phyloP scores from a whole-genome alignment of 257 asterid species.

The Capsicum baccatum region DNA sequence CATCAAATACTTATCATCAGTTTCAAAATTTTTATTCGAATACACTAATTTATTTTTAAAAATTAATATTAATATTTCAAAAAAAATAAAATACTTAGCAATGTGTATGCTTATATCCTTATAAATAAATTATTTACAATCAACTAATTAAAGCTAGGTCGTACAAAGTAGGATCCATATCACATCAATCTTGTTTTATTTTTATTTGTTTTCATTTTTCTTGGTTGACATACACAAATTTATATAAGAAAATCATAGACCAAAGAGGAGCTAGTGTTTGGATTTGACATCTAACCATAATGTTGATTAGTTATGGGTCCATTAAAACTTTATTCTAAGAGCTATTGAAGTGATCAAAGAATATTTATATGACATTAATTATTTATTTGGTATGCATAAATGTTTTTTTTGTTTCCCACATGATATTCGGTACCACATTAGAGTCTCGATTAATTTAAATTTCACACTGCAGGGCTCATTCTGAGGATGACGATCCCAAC shows the following conservation, averaged over 20 bases:
- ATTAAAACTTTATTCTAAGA: not conserved
- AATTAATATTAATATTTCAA: no score
- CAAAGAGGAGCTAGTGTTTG: not conserved
- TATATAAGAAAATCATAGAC: not conserved
- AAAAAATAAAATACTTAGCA: no score
- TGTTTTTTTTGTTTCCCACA: no score
- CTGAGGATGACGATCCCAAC: no score
- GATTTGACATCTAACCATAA: not conserved
- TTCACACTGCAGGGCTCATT: no score
- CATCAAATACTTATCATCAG: no score
- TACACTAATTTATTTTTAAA: no score
- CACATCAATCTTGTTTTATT: not conserved
- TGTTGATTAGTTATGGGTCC: conserved; percentile 19
- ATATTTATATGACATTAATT: not conserved
- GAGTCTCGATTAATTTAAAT: no score
- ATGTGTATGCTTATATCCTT: not conserved
- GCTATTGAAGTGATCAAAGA: not conserved
- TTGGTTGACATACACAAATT: not conserved
- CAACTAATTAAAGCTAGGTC: not conserved
- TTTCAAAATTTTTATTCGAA: no score
- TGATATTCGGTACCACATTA: no score
- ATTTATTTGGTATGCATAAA: not conserved
- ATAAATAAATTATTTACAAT: not conserved
- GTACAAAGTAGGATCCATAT: not conserved
- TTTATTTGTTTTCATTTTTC: not conserved